These are phyloP conservation scores for Phyllosticta citrichinensis DNA, from an alignment of 2,329 filamentous ascomycete species.

Conservation along the genomic window DNA sequence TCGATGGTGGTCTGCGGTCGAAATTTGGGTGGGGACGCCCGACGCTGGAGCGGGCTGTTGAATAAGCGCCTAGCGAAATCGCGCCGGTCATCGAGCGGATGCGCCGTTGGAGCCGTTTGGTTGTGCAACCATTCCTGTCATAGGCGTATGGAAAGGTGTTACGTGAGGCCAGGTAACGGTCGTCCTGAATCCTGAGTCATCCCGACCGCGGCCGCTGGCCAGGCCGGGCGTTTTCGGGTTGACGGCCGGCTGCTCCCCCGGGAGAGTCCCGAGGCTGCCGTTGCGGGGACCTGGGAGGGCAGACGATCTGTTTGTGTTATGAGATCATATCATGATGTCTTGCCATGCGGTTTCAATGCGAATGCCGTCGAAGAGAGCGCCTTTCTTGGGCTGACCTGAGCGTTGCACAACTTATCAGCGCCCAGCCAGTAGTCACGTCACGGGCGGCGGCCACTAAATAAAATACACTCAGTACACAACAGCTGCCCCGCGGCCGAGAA, in stretches of 20 bases:
- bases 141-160: not conserved
- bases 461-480: not conserved
- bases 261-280: slow-evolving; percentile 4
- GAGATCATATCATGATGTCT: slow-evolving; percentile 1
- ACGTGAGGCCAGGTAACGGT: not conserved
- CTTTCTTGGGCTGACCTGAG: not conserved
- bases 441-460: not conserved
- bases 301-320: not conserved
- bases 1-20: slow-evolving; percentile 6
- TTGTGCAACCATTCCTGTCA: not conserved
- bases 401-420: slow-evolving; percentile 2
- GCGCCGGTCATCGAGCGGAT: not conserved
- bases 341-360: not conserved
- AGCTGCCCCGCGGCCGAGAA: slow-evolving; percentile 1
- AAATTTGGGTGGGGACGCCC: slow-evolving; percentile 4
- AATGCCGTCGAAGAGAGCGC: not conserved
- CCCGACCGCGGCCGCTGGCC: not conserved
- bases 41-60: slow-evolving; percentile 1
- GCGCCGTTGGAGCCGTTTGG: not conserved
- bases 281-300: slow-evolving; percentile 2
- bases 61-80: slow-evolving; percentile 8
- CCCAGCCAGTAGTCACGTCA: slow-evolving; percentile 1
- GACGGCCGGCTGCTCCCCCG: not conserved
- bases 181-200: not conserved
- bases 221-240: slow-evolving; percentile 4